Evolutionary conservation across 176 grass and related monocot species (phyloP).

Genomic region (Oryza glaberrima): DNA sequence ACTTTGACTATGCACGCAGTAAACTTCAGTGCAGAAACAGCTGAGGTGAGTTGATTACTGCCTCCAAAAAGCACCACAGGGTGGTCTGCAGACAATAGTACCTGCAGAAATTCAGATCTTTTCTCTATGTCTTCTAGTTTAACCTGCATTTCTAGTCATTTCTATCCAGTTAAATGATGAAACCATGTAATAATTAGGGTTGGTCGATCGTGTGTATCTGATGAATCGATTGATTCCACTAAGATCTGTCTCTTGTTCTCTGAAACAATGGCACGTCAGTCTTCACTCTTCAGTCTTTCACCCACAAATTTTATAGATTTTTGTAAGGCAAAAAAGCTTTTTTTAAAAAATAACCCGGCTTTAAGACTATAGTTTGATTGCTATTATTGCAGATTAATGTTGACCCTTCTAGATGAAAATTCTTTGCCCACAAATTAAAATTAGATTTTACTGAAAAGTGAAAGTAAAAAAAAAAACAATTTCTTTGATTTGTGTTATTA

Average conservation of each 20-base stretch:
- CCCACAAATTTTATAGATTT: not conserved
- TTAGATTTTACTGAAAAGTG: not conserved
- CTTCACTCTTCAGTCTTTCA: not conserved
- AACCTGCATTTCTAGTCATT: not conserved
- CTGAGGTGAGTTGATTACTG: not conserved
- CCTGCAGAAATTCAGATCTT: not conserved
- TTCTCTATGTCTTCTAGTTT: not conserved
- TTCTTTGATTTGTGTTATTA: not conserved
- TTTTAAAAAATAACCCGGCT: too few species aligned
- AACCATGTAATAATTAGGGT: conserved; percentile 41
- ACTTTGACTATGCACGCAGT: not conserved
- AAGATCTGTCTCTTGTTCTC: conserved; percentile 30
- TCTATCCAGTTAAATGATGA: not conserved
- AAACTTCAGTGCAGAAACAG: conserved; percentile 8
- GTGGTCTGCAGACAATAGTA: not conserved
- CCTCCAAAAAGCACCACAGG: conserved; percentile 13
- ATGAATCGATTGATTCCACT: conserved; percentile 35
- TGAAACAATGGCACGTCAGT: not conserved
- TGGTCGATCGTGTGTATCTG: conserved; percentile 28
- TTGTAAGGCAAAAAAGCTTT: not conserved
- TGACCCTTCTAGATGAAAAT: not conserved
- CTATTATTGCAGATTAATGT: not conserved
- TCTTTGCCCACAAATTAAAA: not conserved
- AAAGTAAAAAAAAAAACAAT: not conserved
- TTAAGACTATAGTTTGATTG: not conserved